Base-by-base conservation (phyloP, 805 yeast species). In the Candida mattraensis region DNA sequence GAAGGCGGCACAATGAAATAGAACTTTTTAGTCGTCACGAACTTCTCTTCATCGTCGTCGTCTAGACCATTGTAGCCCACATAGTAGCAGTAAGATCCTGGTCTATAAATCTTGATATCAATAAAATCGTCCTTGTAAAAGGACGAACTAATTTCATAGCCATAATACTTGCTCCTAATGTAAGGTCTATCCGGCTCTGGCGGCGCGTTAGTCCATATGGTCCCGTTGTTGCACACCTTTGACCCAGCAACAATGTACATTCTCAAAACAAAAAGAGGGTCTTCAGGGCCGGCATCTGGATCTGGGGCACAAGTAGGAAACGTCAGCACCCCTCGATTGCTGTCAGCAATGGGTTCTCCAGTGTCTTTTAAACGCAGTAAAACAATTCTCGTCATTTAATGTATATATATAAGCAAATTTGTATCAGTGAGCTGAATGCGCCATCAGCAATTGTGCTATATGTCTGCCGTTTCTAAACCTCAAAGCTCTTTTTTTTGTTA, bases 1-100 rank as follows among this genome's bases (percentile, higher is more conserved):
- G 80, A 76, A 3, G 96, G 94, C 1, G 89, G 87, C 9, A 83
- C 95, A 19, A 78, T 81, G 59, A 91, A 86, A 58, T 81, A 80
- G 60, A 69, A 80, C 47, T 74, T 70, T 21, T 80, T 64, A 0
- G 95, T 80, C 2, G 75, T 67, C 15, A 61, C 63, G 25, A 70
- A 48, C 11, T 33, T 21, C 26, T 56, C 57, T 4, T 28, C 20
- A 25, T 51, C 54, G 11, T 56, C 45, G 13, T 61, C 58, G 20
- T 41, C 42, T 11, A 59, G 42, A 0, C 61, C 47, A 21, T 68
- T 63, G 54, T 80, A 88, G 8, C 82, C 71, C 14, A 84, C 66
- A 53, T 80, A 85, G 60, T 78, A 89, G 40, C 83, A 73, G 60
- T 73, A 91, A 2, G 94, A 74, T 3, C 99, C 99, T 1, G 96